Conservation (phyloP, 1,284 basidiomycete genomes). For the Fomes fomentarius region DNA sequence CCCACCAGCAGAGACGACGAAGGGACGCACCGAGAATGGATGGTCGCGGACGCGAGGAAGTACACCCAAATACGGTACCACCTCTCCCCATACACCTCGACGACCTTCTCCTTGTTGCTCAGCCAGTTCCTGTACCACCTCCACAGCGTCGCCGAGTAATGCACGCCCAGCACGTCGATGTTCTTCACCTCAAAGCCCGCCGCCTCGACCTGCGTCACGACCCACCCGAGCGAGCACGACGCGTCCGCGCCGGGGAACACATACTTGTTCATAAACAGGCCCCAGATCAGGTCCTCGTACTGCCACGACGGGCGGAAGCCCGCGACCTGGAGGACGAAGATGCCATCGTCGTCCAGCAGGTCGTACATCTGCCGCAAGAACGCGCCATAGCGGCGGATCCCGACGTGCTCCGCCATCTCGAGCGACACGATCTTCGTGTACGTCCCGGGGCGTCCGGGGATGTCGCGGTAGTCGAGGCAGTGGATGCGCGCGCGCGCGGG, state of each 20-base stretch:
- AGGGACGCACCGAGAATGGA: constrained; percentile 65
- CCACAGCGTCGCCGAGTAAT: constrained; percentile 94
- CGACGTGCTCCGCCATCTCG: constrained; percentile 99
- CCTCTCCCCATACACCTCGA: constrained; percentile 88
- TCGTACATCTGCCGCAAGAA: constrained; percentile 95
- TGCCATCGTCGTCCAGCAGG: constrained; percentile 92
- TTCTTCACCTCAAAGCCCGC: constrained; percentile 98
- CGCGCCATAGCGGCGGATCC: constrained; percentile 88
- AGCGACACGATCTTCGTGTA: constrained; percentile 96
- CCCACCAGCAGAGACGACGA: neutral
- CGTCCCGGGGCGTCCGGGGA: constrained; percentile 78
- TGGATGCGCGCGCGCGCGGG: constrained; percentile 86
- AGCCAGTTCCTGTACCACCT: constrained; percentile 98
- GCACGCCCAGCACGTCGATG: constrained; percentile 95
- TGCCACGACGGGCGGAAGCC: constrained; percentile 95
- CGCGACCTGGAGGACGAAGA: constrained; percentile 95
- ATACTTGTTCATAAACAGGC: constrained; percentile 95
- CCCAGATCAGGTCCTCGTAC: constrained; percentile 98
- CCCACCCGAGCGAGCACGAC: constrained; percentile 94
- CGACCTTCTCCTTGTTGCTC: constrained; percentile 85
- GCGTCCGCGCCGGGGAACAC: constrained; percentile 99
- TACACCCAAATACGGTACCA: constrained; percentile 93
- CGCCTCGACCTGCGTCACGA: constrained; percentile 83
- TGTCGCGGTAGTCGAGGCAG: constrained; percentile 95
- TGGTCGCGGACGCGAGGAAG: constrained; percentile 85